phyloP scores from a whole-genome alignment of 192 early-diverging fungal genomes.

The Mortierella hygrophila region DNA sequence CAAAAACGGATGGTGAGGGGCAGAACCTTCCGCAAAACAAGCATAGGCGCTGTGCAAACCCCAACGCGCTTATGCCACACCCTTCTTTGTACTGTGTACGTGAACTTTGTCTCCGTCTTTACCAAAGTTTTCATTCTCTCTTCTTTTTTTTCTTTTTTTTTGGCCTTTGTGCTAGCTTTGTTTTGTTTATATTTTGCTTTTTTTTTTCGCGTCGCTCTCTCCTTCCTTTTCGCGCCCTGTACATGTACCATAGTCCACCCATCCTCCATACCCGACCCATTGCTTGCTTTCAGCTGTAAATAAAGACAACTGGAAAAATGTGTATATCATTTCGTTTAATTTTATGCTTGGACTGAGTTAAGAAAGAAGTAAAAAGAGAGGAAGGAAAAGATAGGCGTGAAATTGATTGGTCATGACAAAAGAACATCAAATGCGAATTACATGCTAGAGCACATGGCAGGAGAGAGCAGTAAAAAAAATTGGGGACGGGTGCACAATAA shows the following conservation, averaged over 20 bases:
- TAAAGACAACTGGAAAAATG: background rate
- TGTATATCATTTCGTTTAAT: background rate
- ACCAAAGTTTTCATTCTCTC: background rate
- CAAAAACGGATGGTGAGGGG: slow-evolving; percentile 35
- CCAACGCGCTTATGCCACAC: background rate
- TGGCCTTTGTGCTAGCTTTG: background rate
- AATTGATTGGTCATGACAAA: background rate
- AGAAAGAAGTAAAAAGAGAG: background rate
- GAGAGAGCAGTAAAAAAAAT: background rate
- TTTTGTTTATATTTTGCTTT: background rate
- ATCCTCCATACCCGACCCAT: background rate
- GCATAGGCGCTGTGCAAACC: background rate
- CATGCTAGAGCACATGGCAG: background rate
- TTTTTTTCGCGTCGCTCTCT: background rate
- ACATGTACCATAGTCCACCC: background rate
- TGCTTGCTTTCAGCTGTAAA: no score
- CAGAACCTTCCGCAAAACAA: background rate
- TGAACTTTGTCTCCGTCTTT: no score
- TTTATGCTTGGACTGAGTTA: background rate
- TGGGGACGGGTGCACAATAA: background rate
- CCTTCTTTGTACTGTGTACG: background rate
- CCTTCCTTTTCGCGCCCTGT: background rate
- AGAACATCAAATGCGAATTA: background rate
- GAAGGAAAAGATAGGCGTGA: background rate
- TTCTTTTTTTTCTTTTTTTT: background rate